These are phyloP conservation scores for Geotrichum ghanense DNA, from an alignment of 805 yeast species.

Conservation along the genomic window DNA sequence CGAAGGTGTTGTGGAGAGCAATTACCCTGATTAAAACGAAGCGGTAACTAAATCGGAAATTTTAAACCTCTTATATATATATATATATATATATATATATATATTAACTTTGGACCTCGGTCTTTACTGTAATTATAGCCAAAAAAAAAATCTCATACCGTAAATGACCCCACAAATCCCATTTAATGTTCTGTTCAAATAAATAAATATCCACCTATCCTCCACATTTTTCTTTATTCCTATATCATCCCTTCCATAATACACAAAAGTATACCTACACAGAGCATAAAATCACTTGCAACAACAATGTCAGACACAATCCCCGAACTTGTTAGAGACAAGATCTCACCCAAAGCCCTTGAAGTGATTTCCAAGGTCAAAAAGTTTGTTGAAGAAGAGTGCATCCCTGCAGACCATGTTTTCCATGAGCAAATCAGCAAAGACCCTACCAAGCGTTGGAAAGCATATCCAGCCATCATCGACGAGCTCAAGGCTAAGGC, in stretches of 20 bases:
- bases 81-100: too few species aligned
- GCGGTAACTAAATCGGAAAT: too few species aligned
- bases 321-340: slow-evolving; percentile 28
- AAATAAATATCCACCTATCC: neutral
- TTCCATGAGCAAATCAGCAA: slow-evolving; percentile 31
- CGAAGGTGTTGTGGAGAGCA: too few species aligned
- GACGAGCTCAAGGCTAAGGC: slow-evolving; percentile 46
- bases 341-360: slow-evolving; percentile 26
- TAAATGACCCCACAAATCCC: neutral
- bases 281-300: too few species aligned
- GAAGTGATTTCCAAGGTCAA: slow-evolving; percentile 29
- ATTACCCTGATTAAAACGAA: too few species aligned
- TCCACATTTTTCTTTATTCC: neutral
- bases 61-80: too few species aligned
- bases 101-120: too few species aligned
- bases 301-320: slow-evolving; percentile 10
- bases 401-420: slow-evolving; percentile 43
- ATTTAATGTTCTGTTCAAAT: neutral
- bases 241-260: neutral
- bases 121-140: too few species aligned
- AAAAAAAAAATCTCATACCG: too few species aligned
- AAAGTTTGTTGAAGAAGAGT: slow-evolving; percentile 43
- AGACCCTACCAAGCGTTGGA: slow-evolving; percentile 38
- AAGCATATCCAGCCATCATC: slow-evolving; percentile 33
- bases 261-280: too few species aligned